Evolutionary conservation across 2,329 filamentous ascomycete species (phyloP).

Genomic region (Phoma sp.): DNA sequence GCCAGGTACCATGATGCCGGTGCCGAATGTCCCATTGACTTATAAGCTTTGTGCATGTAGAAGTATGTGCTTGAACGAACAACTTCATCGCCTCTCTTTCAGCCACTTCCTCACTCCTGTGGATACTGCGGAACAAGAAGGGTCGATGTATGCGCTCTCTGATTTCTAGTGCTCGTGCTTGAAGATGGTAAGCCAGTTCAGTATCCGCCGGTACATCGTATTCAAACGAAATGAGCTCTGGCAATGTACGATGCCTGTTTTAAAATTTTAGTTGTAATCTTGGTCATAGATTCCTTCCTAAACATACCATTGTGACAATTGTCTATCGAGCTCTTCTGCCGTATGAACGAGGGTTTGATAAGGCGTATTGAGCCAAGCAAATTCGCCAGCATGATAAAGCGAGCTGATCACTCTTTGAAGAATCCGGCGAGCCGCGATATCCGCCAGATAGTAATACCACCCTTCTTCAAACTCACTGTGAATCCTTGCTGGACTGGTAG

Average conservation of each 20-base stretch:
- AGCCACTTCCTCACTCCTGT: conserved; percentile 18
- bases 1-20: conserved; percentile 45
- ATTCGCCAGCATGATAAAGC: not conserved
- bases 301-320: conserved; percentile 3
- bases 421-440: conserved; percentile 10
- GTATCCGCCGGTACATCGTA: not conserved
- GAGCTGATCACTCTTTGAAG: conserved; percentile 9
- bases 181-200: conserved; percentile 25
- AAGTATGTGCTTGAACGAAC: conserved; percentile 26
- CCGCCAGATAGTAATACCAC: conserved; percentile 12
- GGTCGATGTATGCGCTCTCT: conserved; percentile 40
- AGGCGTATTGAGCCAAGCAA: not conserved
- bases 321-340: conserved; percentile 8
- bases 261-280: not conserved
- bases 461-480: conserved; percentile 14
- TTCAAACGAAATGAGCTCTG: conserved; percentile 27
- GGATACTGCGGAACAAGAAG: conserved; percentile 40
- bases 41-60: conserved; percentile 22
- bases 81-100: conserved; percentile 17
- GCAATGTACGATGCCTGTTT: conserved; percentile 1
- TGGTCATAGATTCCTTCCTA: too few species aligned
- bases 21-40: conserved; percentile 26
- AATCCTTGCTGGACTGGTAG: not conserved
- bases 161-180: conserved; percentile 13
- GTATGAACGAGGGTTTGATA: not conserved